Conservation (phyloP, 163 green algal genomes). For the Scenedesmus sp. region DNA sequence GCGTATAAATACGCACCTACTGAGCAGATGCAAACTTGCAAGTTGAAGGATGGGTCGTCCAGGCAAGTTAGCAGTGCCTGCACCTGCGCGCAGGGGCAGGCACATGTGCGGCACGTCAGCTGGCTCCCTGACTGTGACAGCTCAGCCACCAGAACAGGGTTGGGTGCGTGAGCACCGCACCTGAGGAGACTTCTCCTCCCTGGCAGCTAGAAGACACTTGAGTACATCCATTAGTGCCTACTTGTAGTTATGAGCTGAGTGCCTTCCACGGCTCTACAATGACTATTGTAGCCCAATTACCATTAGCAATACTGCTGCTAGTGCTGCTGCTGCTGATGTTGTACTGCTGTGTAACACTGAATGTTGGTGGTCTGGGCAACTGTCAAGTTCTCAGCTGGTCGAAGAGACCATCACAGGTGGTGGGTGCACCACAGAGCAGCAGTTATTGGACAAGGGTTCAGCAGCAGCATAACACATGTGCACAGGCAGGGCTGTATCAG, state of each 20-base stretch:
- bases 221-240: conserved; percentile 23
- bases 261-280: not conserved
- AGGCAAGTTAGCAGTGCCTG: conserved; percentile 34
- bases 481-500: not conserved
- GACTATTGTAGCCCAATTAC: not conserved
- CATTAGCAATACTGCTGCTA: not conserved
- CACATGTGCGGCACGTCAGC: not conserved
- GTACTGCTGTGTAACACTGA: too few relatives aligned
- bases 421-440: not conserved
- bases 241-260: not conserved
- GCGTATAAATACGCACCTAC: conserved; percentile 19
- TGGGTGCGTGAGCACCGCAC: not conserved
- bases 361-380: too few relatives aligned
- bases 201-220: conserved; percentile 7
- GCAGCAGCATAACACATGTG: not conserved
- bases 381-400: too few relatives aligned
- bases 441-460: not conserved
- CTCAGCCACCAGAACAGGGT: not conserved
- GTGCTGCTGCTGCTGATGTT: not conserved
- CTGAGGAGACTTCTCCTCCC: conserved; percentile 16
- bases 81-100: not conserved
- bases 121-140: not conserved
- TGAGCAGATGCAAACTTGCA: conserved; percentile 53
- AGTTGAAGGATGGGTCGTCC: conserved; percentile 18
- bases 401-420: not conserved